A percentile compares a stretch with the other conserved stretches of the same genome.
These are phyloP conservation scores for Phytophthora ohioensis DNA, from an alignment of 352 stramenopile genomes.

Conservation along the genomic window DNA sequence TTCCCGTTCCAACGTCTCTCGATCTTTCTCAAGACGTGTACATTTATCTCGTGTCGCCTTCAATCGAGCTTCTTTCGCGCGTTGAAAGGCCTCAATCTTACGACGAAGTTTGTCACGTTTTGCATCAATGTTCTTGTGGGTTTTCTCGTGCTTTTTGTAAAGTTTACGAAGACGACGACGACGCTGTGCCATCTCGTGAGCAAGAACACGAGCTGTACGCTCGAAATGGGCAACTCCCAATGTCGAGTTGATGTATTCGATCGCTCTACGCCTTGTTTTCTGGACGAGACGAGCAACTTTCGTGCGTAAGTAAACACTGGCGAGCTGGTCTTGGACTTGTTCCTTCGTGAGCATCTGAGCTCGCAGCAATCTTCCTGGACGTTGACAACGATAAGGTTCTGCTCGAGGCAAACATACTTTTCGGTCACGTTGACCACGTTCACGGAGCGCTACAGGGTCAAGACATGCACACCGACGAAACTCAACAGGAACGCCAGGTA, in stretches of 20 bases:
- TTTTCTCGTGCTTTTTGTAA: slow-evolving; percentile 40
- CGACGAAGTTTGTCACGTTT: slow-evolving; percentile 43
- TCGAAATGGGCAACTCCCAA: slow-evolving; percentile 63
- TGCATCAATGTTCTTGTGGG: slow-evolving; percentile 29
- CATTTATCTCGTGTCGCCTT: slow-evolving; percentile 45
- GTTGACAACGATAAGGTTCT: slow-evolving; percentile 55
- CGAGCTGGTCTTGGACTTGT: slow-evolving; percentile 72
- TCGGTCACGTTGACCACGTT: slow-evolving; percentile 39
- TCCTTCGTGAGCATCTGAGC: slow-evolving; percentile 73
- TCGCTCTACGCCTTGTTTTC: slow-evolving; percentile 65
- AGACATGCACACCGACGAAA: slow-evolving; percentile 67
- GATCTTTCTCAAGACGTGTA: slow-evolving; percentile 36
- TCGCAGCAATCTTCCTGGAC: slow-evolving; percentile 54
- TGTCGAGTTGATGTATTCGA: slow-evolving; percentile 73
- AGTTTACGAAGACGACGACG: slow-evolving; percentile 55
- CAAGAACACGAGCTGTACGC: slow-evolving; percentile 34
- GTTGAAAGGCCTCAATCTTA: slow-evolving; percentile 51
- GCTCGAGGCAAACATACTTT: slow-evolving; percentile 58
- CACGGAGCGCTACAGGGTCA: slow-evolving; percentile 39
- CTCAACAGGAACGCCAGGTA: slow-evolving; percentile 23
- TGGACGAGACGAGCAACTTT: slow-evolving; percentile 59
- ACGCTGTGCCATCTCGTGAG: slow-evolving; percentile 41
- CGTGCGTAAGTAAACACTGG: slow-evolving; percentile 56
- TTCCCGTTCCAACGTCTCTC: slow-evolving; percentile 24
- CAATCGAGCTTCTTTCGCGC: slow-evolving; percentile 44